phyloP scores from a whole-genome alignment of 345 rosid genomes.

The Brassica nigra region DNA sequence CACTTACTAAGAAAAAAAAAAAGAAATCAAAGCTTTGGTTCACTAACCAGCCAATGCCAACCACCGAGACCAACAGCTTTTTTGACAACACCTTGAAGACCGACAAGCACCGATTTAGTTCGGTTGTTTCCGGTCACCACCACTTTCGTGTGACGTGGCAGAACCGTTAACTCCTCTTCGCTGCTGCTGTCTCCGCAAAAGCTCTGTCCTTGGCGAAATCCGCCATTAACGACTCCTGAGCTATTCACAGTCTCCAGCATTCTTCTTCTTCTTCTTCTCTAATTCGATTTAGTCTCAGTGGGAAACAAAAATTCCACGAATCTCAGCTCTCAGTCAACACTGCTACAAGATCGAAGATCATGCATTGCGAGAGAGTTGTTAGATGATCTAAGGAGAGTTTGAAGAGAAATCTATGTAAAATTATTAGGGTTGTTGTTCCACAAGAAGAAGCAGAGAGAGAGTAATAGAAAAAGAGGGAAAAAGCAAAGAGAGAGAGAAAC shows the following conservation, averaged over 20 bases:
- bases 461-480: slow-evolving; percentile 17
- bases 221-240: slow-evolving; percentile 60
- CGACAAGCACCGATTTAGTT: slow-evolving; percentile 93
- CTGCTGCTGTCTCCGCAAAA: slow-evolving; percentile 69
- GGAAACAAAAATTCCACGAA: slow-evolving; percentile 19
- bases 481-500: slow-evolving; percentile 30
- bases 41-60: slow-evolving; percentile 96
- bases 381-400: slow-evolving; percentile 34
- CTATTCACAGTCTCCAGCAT: slow-evolving; percentile 85
- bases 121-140: slow-evolving; percentile 96
- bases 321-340: slow-evolving; percentile 30
- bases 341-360: slow-evolving; percentile 53
- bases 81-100: slow-evolving; percentile 92
- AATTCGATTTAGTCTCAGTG: slow-evolving; percentile 2
- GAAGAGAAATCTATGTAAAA: slow-evolving; percentile 23
- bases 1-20: not conserved
- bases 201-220: slow-evolving; percentile 68
- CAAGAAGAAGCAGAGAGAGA: slow-evolving; percentile 55
- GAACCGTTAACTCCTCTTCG: slow-evolving; percentile 94
- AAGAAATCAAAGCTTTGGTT: not conserved
- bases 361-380: slow-evolving; percentile 57
- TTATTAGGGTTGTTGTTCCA: slow-evolving; percentile 44
- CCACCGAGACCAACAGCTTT: slow-evolving; percentile 98
- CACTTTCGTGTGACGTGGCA: slow-evolving; percentile 94
- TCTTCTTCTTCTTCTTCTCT: slow-evolving; percentile 40